Evolutionary conservation across 108 stramenopile genomes (phyloP), one percentile per base, ranked within the genome.

Genomic region (Cylindrotheca closterium): DNA sequence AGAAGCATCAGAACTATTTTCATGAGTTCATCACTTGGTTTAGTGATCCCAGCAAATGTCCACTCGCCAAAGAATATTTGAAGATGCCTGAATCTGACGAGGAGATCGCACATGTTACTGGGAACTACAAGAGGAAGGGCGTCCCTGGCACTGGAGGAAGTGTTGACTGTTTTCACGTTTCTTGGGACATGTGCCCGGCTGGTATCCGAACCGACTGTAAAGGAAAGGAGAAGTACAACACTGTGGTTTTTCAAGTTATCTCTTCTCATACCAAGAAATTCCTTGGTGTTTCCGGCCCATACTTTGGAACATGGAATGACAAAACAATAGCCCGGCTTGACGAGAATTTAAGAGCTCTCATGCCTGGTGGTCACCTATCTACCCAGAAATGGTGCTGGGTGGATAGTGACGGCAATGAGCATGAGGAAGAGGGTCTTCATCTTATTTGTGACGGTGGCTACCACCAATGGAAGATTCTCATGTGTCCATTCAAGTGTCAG

Each of bases 401-500:
- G 2, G 50, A 53, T 26, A 56, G 59, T 4, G 22, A 47, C 2
- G 47, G 37, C 1, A 23, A 27, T 1, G 1, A 0, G 12, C 23
- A 21, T 24, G 15, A 28, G 25, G 42, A 72, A 32, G 59, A 34
- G 19, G 80, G 76, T 29, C 71, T 47, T 1, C 78, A 71, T 29
- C 18, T 74, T 0, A 74, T 81, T 19, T 73, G 72, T 32, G 80
- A 81, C 34, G 63, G 63, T 37, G 80, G 80, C 4, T 81, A 81
- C 45, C 30, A 68, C 5, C 21, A 54, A 0, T 81, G 80, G 76
- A 51, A 60, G 10, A 56, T 22, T 10, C 23, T 51, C 4, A 66
- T 81, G 21, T 60, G 63, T 47, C 72, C 80, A 10, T 60, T 37
- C 24, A 67, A 57, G 47, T 17, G 52, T 51, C 27, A 28, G 1